These are phyloP conservation scores for Oryza officinalis DNA, from an alignment of 176 grass and related monocot genomes.

Conservation along the genomic window DNA sequence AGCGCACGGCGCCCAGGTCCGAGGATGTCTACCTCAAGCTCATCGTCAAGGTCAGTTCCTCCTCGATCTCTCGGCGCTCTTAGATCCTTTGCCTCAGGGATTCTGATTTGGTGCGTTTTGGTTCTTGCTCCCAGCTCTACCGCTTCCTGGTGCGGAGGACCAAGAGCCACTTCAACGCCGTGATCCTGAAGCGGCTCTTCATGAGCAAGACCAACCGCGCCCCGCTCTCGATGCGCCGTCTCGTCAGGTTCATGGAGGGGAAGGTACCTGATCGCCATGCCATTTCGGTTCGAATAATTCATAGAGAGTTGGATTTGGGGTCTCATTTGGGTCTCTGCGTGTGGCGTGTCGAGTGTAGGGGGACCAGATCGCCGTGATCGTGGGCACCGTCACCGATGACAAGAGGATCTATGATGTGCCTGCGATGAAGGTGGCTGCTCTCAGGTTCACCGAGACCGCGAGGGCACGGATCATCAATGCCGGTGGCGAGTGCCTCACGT, in stretches of 20 bases:
- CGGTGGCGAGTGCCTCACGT: slow-evolving; percentile 77
- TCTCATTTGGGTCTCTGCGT: neutral
- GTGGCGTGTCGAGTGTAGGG: slow-evolving; percentile 22
- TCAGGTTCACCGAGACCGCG: slow-evolving; percentile 80
- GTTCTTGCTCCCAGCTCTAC: slow-evolving; percentile 51
- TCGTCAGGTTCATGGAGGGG: slow-evolving; percentile 69
- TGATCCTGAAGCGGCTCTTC: slow-evolving; percentile 81
- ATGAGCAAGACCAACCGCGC: slow-evolving; percentile 87
- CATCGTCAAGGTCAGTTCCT: slow-evolving; percentile 57
- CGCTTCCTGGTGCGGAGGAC: slow-evolving; percentile 81
- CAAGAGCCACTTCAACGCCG: slow-evolving; percentile 70
- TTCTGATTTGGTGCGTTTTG: neutral
- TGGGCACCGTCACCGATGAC: slow-evolving; percentile 82
- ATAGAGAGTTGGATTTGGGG: neutral
- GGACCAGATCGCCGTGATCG: slow-evolving; percentile 72
- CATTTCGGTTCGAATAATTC: neutral
- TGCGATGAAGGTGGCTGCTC: slow-evolving; percentile 67
- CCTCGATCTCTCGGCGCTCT: neutral
- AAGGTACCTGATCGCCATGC: slow-evolving; percentile 30
- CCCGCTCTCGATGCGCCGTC: slow-evolving; percentile 73
- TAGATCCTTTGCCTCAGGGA: neutral
- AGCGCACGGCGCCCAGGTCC: slow-evolving; percentile 66
- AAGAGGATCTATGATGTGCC: slow-evolving; percentile 74
- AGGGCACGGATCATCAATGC: slow-evolving; percentile 74
- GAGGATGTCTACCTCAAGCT: slow-evolving; percentile 85